Conservation (phyloP, 179 eudicot species). For the Amaranthus tricolor region DNA sequence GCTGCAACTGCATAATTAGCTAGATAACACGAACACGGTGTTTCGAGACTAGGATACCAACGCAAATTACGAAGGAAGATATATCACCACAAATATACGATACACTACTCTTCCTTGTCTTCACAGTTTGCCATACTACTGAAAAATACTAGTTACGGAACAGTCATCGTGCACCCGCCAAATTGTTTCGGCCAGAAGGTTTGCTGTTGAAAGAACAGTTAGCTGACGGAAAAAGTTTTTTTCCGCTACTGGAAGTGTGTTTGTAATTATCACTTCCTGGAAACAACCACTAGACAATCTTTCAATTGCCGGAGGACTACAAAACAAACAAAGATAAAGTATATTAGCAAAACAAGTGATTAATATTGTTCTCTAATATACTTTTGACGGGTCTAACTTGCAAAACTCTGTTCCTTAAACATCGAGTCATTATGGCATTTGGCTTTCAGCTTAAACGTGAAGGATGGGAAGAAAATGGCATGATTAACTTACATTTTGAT, state of each 20-base stretch:
- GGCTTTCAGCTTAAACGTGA: background rate
- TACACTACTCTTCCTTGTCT: conserved; percentile 2
- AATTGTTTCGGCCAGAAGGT: conserved; percentile 88
- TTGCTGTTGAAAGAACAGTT: conserved; percentile 91
- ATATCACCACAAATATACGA: background rate
- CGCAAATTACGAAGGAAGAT: background rate
- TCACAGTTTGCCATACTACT: conserved; percentile 34
- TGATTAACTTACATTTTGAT: too few species aligned
- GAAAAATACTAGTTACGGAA: conserved; percentile 94
- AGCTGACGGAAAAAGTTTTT: conserved; percentile 77
- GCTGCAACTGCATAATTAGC: conserved; percentile 4
- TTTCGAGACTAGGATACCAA: background rate
- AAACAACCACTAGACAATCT: conserved; percentile 87
- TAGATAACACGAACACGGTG: conserved; percentile 9
- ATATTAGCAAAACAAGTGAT: background rate
- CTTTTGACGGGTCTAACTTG: background rate
- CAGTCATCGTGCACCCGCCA: conserved; percentile 92
- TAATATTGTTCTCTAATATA: background rate
- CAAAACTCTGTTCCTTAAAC: background rate
- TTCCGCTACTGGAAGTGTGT: conserved; percentile 77
- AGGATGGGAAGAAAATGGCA: background rate
- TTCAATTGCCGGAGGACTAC: conserved; percentile 94
- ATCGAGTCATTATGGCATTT: background rate
- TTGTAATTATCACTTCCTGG: conserved; percentile 90
- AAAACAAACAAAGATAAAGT: conserved; percentile 10